Conservation (phyloP, 257 asterid genomes). For the Paulownia fortunei region DNA sequence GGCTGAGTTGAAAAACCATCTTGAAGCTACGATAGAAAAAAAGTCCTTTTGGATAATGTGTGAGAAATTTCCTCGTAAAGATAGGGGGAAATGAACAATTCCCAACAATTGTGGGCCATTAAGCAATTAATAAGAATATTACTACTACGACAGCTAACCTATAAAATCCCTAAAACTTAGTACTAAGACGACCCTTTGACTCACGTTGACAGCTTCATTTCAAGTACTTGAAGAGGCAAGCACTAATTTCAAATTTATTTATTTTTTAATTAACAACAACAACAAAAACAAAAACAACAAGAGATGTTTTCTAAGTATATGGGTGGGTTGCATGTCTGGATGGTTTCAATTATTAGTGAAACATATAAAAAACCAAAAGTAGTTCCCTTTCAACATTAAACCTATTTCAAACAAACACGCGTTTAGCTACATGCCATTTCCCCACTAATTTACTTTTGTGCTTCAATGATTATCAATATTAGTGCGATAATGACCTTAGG, state of each 20-base stretch:
- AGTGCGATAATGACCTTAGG: not conserved
- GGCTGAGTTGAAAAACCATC: too few species aligned
- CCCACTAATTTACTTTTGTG: slow-evolving; percentile 2
- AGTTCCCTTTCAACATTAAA: not conserved
- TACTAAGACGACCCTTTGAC: not conserved
- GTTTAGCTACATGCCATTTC: slow-evolving; percentile 5
- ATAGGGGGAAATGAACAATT: not conserved
- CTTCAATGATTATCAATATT: slow-evolving; percentile 16
- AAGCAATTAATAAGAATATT: not conserved
- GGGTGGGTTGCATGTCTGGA: not conserved
- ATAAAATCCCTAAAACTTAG: not conserved
- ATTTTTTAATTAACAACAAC: too few species aligned
- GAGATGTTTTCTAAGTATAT: not conserved
- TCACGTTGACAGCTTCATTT: not conserved
- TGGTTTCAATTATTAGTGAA: not conserved
- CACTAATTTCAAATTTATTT: not conserved
- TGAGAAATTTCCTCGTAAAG: not conserved
- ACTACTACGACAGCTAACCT: not conserved
- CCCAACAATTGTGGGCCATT: not conserved
- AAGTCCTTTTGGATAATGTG: not conserved
- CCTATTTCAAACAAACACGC: not conserved
- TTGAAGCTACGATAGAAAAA: too few species aligned
- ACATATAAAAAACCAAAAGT: not conserved
- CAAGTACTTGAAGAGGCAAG: not conserved
- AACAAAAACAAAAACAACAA: not conserved